Evolutionary conservation across 208 protist species (phyloP), one percentile per base, ranked within the genome.

Genomic region (Leishmania tropica): DNA sequence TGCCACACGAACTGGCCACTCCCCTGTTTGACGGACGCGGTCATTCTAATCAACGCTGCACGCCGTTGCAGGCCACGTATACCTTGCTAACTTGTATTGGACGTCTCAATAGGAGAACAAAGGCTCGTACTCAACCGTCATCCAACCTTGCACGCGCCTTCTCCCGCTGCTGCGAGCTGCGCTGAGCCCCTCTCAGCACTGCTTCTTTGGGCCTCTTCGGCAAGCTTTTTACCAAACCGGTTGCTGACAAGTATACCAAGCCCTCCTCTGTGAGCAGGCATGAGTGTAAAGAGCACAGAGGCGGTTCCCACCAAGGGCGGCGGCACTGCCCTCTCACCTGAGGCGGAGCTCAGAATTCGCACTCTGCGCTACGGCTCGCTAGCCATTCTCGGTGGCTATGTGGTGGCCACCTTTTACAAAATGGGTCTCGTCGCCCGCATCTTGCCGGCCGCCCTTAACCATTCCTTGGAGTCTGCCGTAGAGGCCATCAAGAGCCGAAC

Each of bases 401-500:
- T 82, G 0, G 58, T 94, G 11, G 89, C 88, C 1, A 81, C 91
- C 35, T 83, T 56, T 42, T 97, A 97, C 80, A 93, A 88, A 3
- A 48, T 87, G 2, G 94, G 94, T 3, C 67, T 95, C 21, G 74
- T 94, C 6, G 42, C 75, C 6, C 78, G 79, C 28, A 8, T 95
- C 11, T 78, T 97, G 10, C 89, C 90, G 0, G 62, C 75, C 1
- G 28, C 8, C 1, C 42, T 87, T 2, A 83, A 85, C 53, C n/a
- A 21, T 17, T 51, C 45, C 13, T 67, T 97, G 17, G 92, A 93
- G 71, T 54, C 67, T 19, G 58, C 79, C 11, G 91, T 97, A 3
- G 88, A 94, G 65, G 68, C 71, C 7, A 62, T 97, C 40, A 95
- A 97, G 81, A 45, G 53, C 35, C 76, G 80, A 5, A 97, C 91